A percentile compares a stretch with the other conserved stretches of the same genome.
These are phyloP conservation scores for Solanum clarkiae DNA, from an alignment of 257 asterid genomes.

Conservation along the genomic window DNA sequence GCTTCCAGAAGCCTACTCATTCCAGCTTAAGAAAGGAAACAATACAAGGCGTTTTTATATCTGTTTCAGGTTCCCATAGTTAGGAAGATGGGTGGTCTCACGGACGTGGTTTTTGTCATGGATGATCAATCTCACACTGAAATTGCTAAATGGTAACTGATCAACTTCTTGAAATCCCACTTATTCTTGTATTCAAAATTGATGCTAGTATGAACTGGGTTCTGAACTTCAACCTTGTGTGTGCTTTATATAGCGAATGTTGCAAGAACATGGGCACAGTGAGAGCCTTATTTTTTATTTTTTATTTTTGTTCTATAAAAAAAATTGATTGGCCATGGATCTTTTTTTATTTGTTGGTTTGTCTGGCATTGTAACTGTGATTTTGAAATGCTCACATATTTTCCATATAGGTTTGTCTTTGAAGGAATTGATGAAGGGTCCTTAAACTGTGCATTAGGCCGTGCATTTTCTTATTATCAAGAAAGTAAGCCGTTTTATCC, in stretches of 20 bases:
- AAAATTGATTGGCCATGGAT: not conserved
- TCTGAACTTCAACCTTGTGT: not conserved
- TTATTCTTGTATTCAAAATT: not conserved
- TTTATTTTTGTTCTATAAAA: not conserved
- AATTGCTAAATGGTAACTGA: constrained; percentile 54
- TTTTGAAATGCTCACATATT: not conserved
- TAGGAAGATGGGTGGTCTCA: constrained; percentile 86
- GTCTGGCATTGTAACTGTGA: not conserved
- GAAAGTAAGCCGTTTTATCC: constrained; percentile 35
- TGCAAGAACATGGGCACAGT: not conserved
- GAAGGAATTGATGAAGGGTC: constrained; percentile 83
- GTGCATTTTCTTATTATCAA: constrained; percentile 51
- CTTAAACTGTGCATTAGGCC: constrained; percentile 44
- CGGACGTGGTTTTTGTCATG: constrained; percentile 80
- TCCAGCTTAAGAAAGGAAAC: not conserved
- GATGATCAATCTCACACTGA: constrained; percentile 52
- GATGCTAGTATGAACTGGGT: not conserved
- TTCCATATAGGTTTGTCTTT: constrained; percentile 52
- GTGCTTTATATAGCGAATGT: not conserved
- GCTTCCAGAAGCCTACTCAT: not conserved
- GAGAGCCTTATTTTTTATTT: not conserved
- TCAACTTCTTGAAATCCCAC: not conserved
- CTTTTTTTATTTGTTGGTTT: not conserved
- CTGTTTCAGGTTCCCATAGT: constrained; percentile 65
- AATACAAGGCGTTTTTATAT: not conserved